Base-by-base conservation (phyloP, 73 alveolate species). In the Paramecium caudatum region DNA sequence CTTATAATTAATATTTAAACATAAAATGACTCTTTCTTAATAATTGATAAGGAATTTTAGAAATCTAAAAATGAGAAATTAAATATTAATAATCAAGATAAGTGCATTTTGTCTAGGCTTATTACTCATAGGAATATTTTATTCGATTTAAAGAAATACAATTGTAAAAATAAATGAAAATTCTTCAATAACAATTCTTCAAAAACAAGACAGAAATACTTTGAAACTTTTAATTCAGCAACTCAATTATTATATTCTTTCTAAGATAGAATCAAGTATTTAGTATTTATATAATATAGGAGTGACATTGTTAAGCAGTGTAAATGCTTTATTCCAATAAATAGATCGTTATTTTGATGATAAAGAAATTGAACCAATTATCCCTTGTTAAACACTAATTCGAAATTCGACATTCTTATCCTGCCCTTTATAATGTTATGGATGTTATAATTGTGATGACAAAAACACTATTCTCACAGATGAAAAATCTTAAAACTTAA, bases 21-120 rank as follows among this genome's bases (percentile, higher is more conserved):
- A 55, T 27, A 27, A 2, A 3, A 55, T 55, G 46, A 55, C 5
- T 0, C 23, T 55, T 55, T 55, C 46, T 16, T 12, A 55, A 55
- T 8, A 13, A 3, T 5, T 55, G 8, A 55, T 13, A 27, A 55
- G 30, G 30, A 21, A 21, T 17, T 55, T 55, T 55, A 37, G 30
- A 5, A 55, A 55, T 21, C 17, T 55, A 23, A 55, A 27, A 55
- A 55, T 55, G 80, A 55, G 80, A 55, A 43, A 55, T 25, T 55
- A 55, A 43, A 55, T 55, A 10, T 55, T 16, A 2, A 27, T 55
- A 7, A 23, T 55, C 4, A 55, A 55, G 23, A 55, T 55, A 3
- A 9, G 3, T 55, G 80, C 80, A 2, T 55, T 55, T 23, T 55
- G 16, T 10, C 8, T 55, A 7, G 30, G 80, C n/a, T 55, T 55